These are phyloP conservation scores for Kazachstania psychrophila DNA, from an alignment of 805 yeast genomes.

Conservation along the genomic window DNA sequence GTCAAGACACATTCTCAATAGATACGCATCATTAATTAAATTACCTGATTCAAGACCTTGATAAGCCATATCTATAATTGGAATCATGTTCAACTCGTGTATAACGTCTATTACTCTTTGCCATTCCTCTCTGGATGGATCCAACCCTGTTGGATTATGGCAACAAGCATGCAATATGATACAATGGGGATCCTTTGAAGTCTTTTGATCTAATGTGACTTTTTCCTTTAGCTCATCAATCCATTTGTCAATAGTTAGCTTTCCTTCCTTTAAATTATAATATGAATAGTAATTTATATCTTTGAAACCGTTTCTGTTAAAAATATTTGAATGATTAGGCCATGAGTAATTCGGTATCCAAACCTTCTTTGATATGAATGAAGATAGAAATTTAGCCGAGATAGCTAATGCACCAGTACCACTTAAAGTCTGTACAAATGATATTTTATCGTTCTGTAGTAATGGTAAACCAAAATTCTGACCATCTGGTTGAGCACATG, in stretches of 20 bases:
- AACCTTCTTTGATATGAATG: constrained; percentile 36
- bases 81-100: constrained; percentile 51
- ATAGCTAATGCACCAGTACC: constrained; percentile 94
- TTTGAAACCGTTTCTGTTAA: constrained; percentile 58
- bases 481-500: constrained; percentile 28
- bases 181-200: constrained; percentile 30
- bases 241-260: constrained; percentile 57
- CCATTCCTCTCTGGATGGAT: constrained; percentile 80
- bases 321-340: constrained; percentile 86
- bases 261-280: constrained; percentile 50
- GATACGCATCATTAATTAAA: constrained; percentile 60
- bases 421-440: constrained; percentile 79
- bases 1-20: constrained; percentile 33
- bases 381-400: constrained; percentile 66
- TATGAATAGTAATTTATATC: constrained; percentile 55
- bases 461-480: constrained; percentile 38
- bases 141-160: constrained; percentile 96
- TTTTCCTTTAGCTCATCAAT: constrained; percentile 41
- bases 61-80: constrained; percentile 87
- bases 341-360: constrained; percentile 84
- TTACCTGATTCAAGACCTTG: constrained; percentile 91
- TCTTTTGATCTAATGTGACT: constrained; percentile 39
- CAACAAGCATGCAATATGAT: constrained; percentile 89
- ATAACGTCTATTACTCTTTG: constrained; percentile 57
- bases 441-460: constrained; percentile 53